These are phyloP conservation scores for Mortierella hygrophila DNA, from an alignment of 192 early-diverging fungal species.

Conservation along the genomic window DNA sequence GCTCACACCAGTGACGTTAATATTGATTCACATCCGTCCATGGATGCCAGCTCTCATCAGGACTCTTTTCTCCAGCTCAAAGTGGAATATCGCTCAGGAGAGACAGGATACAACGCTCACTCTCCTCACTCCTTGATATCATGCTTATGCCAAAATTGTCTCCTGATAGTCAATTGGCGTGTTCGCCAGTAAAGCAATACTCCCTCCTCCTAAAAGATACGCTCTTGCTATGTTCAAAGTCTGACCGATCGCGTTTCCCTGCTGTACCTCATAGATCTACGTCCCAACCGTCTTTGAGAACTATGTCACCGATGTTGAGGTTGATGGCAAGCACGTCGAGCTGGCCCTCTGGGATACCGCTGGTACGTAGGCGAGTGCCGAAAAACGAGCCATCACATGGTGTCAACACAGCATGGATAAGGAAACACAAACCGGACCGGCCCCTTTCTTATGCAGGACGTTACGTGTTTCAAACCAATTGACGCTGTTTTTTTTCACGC, in stretches of 20 bases:
- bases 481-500: not conserved
- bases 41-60: too few relatives aligned
- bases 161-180: not conserved
- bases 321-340: conserved; percentile 78
- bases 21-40: too few relatives aligned
- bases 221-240: not conserved
- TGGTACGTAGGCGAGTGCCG: conserved; percentile 57
- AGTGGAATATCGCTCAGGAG: conserved; percentile 3
- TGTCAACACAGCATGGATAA: not conserved
- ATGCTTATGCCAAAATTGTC: not conserved
- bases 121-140: not conserved
- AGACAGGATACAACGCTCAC: not conserved
- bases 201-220: not conserved
- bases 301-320: conserved; percentile 78
- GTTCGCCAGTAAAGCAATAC: not conserved
- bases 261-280: conserved; percentile 62
- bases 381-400: not conserved
- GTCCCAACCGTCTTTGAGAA: conserved; percentile 85
- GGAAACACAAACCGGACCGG: not conserved
- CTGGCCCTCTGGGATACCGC: conserved; percentile 85
- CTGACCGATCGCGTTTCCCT: not conserved
- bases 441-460: not conserved
- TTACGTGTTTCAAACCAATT: not conserved
- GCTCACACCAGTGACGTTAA: too few relatives aligned
- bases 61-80: not conserved